A percentile compares a stretch with the other conserved stretches of the same genome.
Evolutionary conservation across 768 basidiomycete genomes (phyloP).

Genomic region (Lactarius indigo): DNA sequence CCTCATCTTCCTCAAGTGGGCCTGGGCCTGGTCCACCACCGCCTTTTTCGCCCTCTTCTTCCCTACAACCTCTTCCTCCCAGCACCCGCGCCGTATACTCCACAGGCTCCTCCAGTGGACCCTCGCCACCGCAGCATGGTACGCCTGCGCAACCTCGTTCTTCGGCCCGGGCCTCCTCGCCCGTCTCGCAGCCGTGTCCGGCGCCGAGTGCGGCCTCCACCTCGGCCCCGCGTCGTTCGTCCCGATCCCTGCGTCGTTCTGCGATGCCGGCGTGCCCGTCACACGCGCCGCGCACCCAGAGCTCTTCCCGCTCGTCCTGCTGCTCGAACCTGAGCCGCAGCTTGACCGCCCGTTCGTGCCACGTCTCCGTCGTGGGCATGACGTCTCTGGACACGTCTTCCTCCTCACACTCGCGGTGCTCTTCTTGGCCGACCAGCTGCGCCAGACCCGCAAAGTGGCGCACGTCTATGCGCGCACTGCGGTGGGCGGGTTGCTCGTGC

Average conservation of each 20-base stretch:
- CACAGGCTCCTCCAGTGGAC: constrained; percentile 41
- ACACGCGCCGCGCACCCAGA: constrained; percentile 59
- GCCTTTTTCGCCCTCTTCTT: constrained; percentile 58
- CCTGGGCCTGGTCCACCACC: constrained; percentile 87
- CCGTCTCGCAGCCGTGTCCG: constrained; percentile 59
- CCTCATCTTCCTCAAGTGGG: constrained; percentile 80
- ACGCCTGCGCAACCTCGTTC: constrained; percentile 80
- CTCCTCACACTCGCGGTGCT: constrained; percentile 75
- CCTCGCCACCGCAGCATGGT: constrained; percentile 63
- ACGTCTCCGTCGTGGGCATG: constrained; percentile 76
- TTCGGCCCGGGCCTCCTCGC: constrained; percentile 78
- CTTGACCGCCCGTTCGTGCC: constrained; percentile 45
- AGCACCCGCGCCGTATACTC: not conserved
- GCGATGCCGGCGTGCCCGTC: constrained; percentile 48
- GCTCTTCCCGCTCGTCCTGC: constrained; percentile 49
- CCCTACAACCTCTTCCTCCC: constrained; percentile 47
- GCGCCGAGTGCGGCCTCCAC: constrained; percentile 71
- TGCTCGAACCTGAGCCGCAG: constrained; percentile 31
- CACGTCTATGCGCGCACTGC: constrained; percentile 49
- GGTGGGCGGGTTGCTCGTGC: constrained; percentile 46
- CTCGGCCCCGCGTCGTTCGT: constrained; percentile 41
- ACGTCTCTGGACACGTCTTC: constrained; percentile 93
- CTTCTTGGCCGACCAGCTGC: constrained; percentile 75
- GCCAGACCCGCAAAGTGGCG: constrained; percentile 41
- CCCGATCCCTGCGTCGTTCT: constrained; percentile 54